Conservation (phyloP, 2,329 filamentous ascomycete species). For the Verticillium isaacii region DNA sequence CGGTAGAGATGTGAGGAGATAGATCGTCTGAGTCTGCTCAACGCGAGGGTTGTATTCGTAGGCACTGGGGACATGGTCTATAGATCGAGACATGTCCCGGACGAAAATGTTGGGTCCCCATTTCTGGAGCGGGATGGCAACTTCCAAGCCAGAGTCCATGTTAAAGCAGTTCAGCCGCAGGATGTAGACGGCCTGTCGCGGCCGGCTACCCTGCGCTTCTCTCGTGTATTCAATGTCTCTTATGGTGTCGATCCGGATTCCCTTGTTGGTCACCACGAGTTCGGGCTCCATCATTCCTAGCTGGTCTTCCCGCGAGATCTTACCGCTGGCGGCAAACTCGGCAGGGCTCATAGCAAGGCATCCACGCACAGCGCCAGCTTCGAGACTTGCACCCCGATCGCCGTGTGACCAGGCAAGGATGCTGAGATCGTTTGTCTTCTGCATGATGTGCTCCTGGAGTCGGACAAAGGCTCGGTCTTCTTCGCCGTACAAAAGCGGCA, state of each 20-base stretch:
- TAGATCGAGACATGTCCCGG: background rate
- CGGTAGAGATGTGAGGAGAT: background rate
- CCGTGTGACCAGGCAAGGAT: conserved; percentile 3
- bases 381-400: background rate
- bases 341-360: background rate
- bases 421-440: conserved; percentile 3
- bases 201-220: background rate
- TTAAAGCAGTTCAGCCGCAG: background rate
- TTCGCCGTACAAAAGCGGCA: conserved; percentile 27
- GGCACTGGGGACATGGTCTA: background rate
- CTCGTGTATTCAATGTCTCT: background rate
- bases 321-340: background rate
- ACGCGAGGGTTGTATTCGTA: background rate
- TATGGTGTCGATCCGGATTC: background rate
- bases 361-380: background rate
- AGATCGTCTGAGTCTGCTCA: background rate
- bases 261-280: background rate
- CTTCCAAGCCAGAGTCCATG: background rate
- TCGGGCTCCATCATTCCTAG: background rate
- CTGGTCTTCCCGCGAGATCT: background rate
- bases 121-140: background rate
- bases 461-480: conserved; percentile 12
- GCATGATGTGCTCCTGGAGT: conserved; percentile 10
- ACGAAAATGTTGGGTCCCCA: background rate
- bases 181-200: background rate